These are phyloP conservation scores for Parafenestella ontariensis DNA, from an alignment of 2,329 filamentous ascomycete species.

Conservation along the genomic window DNA sequence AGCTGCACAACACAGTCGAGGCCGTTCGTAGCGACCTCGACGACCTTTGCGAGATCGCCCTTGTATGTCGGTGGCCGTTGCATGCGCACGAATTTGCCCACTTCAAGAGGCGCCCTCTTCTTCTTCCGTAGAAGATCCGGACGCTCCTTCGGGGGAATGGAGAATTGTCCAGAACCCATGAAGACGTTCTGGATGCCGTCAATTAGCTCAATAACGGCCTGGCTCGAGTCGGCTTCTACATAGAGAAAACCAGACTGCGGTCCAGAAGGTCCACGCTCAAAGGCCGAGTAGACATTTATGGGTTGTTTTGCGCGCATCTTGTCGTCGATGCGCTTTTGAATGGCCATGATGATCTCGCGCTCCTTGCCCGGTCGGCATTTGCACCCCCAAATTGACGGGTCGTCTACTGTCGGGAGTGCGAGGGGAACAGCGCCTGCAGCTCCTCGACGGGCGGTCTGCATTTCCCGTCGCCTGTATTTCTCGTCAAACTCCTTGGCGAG, in stretches of 20 bases:
- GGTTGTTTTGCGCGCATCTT: slow-evolving; percentile 78
- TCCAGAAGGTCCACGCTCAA: slow-evolving; percentile 76
- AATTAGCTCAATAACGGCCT: slow-evolving; percentile 82
- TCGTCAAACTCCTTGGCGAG: slow-evolving; percentile 82
- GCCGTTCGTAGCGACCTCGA: slow-evolving; percentile 92
- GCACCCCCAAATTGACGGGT: slow-evolving; percentile 95
- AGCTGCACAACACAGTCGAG: slow-evolving; percentile 85
- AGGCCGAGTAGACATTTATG: slow-evolving; percentile 84
- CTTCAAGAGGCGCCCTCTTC: slow-evolving; percentile 80
- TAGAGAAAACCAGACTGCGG: slow-evolving; percentile 96
- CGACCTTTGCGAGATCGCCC: slow-evolving; percentile 88
- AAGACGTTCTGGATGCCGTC: slow-evolving; percentile 90
- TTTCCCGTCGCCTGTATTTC: slow-evolving; percentile 77
- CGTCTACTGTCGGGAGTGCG: slow-evolving; percentile 89
- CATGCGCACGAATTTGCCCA: slow-evolving; percentile 91
- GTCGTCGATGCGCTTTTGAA: slow-evolving; percentile 90
- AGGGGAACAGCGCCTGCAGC: slow-evolving; percentile 55
- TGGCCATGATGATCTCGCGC: slow-evolving; percentile 83
- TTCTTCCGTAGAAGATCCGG: slow-evolving; percentile 90
- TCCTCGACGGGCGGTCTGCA: slow-evolving; percentile 40
- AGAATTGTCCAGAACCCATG: slow-evolving; percentile 81
- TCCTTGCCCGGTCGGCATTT: slow-evolving; percentile 96
- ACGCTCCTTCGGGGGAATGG: slow-evolving; percentile 97
- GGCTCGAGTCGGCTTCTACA: slow-evolving; percentile 86
- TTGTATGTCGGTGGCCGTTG: slow-evolving; percentile 80